These are phyloP conservation scores for Vanderwaltozyma tropicalis DNA, from an alignment of 805 yeast genomes.

Conservation along the genomic window DNA sequence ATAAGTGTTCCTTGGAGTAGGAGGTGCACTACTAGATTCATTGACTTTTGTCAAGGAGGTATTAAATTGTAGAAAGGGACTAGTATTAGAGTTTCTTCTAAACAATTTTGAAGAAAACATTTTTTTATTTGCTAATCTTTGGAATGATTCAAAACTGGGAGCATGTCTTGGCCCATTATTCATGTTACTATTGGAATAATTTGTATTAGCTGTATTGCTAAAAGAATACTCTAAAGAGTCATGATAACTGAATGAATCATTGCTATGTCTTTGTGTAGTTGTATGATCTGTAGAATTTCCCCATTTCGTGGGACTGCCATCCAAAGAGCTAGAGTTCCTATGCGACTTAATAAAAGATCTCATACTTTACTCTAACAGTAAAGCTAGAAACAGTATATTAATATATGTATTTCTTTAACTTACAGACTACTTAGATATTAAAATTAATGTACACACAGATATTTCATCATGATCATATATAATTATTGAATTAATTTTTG, in stretches of 20 bases:
- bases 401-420: not conserved
- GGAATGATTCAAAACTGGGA: slow-evolving; percentile 22
- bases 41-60: not conserved
- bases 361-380: slow-evolving; percentile 13
- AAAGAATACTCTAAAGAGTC: not conserved
- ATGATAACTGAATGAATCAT: slow-evolving; percentile 5
- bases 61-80: slow-evolving; percentile 1
- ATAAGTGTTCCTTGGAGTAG: not conserved
- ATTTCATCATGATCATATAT: too few species aligned
- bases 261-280: slow-evolving; percentile 6
- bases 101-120: slow-evolving; percentile 22
- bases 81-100: slow-evolving; percentile 17
- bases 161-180: slow-evolving; percentile 7
- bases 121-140: slow-evolving; percentile 20
- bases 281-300: slow-evolving; percentile 2
- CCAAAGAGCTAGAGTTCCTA: slow-evolving; percentile 27
- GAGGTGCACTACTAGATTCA: slow-evolving; percentile 1
- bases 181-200: not conserved
- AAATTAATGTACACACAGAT: too few species aligned
- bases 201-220: not conserved
- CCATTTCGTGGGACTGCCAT: slow-evolving; percentile 12
- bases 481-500: too few species aligned
- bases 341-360: slow-evolving; percentile 33
- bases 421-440: too few species aligned
- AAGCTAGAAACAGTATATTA: not conserved